Evolutionary conservation across 352 stramenopile genomes (phyloP).

Genomic region (Pythium volutum): DNA sequence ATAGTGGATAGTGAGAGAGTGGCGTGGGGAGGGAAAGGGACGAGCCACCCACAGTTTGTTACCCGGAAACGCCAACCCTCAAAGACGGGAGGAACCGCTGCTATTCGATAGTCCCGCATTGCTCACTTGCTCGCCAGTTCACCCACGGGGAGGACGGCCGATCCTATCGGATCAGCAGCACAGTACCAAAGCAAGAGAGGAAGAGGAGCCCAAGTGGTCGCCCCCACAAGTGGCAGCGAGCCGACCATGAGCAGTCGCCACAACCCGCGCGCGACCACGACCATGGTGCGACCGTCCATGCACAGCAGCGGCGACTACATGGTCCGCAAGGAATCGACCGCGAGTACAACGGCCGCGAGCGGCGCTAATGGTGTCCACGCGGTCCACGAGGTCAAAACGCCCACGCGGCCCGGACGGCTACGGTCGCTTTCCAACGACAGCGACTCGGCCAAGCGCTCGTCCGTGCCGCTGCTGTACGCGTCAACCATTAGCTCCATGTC

Average conservation of each 20-base stretch:
- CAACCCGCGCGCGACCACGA: constrained; percentile 2
- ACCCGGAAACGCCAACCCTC: too few species aligned
- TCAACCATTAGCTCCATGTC: constrained; percentile 28
- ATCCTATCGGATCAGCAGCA: too few species aligned
- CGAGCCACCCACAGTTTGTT: too few species aligned
- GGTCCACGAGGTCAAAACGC: background rate
- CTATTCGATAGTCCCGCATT: too few species aligned
- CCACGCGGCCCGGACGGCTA: constrained; percentile 1
- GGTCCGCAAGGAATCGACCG: constrained; percentile 4
- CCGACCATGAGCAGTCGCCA: too few species aligned
- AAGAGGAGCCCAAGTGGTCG: background rate
- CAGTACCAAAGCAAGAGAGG: too few species aligned
- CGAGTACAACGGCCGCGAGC: background rate
- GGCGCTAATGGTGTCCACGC: background rate
- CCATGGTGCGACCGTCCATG: constrained; percentile 16
- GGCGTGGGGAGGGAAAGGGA: too few species aligned
- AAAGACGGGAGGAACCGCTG: too few species aligned
- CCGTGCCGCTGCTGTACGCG: constrained; percentile 22
- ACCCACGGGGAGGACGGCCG: too few species aligned
- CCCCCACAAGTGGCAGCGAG: background rate
- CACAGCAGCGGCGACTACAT: constrained; percentile 26
- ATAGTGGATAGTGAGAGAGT: too few species aligned
- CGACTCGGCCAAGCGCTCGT: constrained; percentile 18
- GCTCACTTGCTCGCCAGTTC: too few species aligned
- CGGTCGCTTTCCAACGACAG: constrained; percentile 20